Evolutionary conservation across 2,329 filamentous ascomycete species (phyloP).

Genomic region (Neopestalotiopsis sp.): DNA sequence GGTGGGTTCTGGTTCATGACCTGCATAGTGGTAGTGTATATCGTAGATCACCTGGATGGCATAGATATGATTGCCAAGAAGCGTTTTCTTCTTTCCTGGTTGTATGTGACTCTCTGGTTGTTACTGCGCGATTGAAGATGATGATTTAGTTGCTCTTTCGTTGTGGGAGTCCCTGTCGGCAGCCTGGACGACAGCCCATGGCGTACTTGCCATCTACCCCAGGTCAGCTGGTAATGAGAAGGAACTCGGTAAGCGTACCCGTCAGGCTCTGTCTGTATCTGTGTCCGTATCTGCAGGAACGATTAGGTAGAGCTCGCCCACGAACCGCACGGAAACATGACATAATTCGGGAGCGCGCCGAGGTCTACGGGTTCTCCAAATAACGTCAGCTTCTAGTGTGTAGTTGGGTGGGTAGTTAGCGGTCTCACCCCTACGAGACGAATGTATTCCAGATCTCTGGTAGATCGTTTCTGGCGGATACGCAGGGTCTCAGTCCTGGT

Average conservation of each 20-base stretch:
- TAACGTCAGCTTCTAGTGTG: background rate
- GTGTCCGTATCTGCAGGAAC: background rate
- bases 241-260: background rate
- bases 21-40: background rate
- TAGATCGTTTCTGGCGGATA: background rate
- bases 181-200: background rate
- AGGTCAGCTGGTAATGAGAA: background rate
- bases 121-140: background rate
- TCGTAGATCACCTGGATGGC: conserved; percentile 4
- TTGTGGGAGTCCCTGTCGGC: background rate
- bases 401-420: background rate
- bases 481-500: background rate
- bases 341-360: conserved; percentile 1
- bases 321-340: background rate
- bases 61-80: background rate
- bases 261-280: background rate
- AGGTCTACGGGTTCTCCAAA: background rate
- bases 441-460: background rate
- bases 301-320: background rate
- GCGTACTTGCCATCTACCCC: background rate
- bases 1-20: background rate
- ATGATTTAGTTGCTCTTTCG: background rate
- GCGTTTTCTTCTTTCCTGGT: background rate
- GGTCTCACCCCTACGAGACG: background rate
- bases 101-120: background rate